These are phyloP conservation scores for Mrakia gelida DNA, from an alignment of 768 basidiomycete species.

Conservation along the genomic window DNA sequence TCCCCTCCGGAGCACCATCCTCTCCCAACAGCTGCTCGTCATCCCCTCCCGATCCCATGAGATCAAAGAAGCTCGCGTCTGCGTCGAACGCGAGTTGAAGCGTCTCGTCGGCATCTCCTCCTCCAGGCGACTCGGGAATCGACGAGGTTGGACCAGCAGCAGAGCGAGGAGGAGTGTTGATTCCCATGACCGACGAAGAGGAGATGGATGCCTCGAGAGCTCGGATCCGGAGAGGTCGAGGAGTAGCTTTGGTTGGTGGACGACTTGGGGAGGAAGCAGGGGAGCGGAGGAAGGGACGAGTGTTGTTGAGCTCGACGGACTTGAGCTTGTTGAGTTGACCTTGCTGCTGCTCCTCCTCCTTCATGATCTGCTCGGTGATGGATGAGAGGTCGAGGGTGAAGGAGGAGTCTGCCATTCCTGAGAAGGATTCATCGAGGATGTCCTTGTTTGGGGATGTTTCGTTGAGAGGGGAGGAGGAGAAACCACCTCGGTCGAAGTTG, in stretches of 20 bases:
- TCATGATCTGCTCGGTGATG: not conserved
- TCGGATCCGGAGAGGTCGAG: not conserved
- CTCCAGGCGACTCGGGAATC: not conserved
- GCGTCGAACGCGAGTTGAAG: not conserved
- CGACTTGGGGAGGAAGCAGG: not conserved
- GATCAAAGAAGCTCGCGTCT: not conserved
- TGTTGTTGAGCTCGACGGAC: too few species aligned
- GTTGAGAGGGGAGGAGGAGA: not conserved
- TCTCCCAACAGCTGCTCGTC: not conserved
- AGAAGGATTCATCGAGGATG: not conserved
- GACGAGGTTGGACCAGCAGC: not conserved
- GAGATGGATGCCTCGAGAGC: not conserved
- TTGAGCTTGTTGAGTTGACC: not conserved
- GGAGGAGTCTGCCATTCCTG: not conserved
- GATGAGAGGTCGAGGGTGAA: not conserved
- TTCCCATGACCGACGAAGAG: not conserved
- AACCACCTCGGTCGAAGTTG: not conserved
- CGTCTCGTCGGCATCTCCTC: not conserved
- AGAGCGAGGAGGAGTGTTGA: not conserved
- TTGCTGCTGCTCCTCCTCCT: not conserved
- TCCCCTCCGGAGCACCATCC: not conserved
- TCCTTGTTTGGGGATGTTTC: not conserved
- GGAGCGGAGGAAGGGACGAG: not conserved
- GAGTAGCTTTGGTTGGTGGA: not conserved
- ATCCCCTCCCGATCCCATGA: not conserved